These are phyloP conservation scores for Pythium apleroticum DNA, from an alignment of 352 stramenopile species.

Conservation along the genomic window DNA sequence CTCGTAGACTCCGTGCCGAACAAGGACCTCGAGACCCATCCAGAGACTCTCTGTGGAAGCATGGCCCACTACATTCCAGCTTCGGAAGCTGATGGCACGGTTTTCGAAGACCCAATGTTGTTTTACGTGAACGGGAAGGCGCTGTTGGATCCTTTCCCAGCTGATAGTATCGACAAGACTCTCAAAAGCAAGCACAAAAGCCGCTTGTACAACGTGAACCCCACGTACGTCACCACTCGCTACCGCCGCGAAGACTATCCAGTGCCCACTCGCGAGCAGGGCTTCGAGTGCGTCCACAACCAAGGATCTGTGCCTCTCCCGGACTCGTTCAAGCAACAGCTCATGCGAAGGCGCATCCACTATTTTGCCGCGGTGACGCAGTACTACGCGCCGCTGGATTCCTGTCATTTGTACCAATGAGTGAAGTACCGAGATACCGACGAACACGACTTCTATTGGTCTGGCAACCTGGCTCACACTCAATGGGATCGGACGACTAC, in stretches of 20 bases:
- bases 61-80: slow-evolving; percentile 63
- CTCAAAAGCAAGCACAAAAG: slow-evolving; percentile 30
- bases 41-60: slow-evolving; percentile 63
- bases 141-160: slow-evolving; percentile 57
- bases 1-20: slow-evolving; percentile 51
- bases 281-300: slow-evolving; percentile 30
- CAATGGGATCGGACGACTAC: too few species aligned
- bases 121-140: slow-evolving; percentile 68
- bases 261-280: slow-evolving; percentile 21
- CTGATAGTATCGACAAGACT: slow-evolving; percentile 28
- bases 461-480: too few species aligned
- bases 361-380: slow-evolving; percentile 26
- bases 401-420: slow-evolving; percentile 23
- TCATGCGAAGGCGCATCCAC: slow-evolving; percentile 30
- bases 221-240: slow-evolving; percentile 53
- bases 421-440: neutral
- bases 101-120: slow-evolving; percentile 30
- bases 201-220: slow-evolving; percentile 55
- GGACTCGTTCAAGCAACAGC: slow-evolving; percentile 18
- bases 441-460: too few species aligned
- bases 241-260: slow-evolving; percentile 35
- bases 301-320: slow-evolving; percentile 18
- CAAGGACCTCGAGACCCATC: slow-evolving; percentile 53
- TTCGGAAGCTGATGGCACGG: slow-evolving; percentile 13
- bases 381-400: slow-evolving; percentile 20